Percentiles rank a stretch among this genome's conserved stretches.
These are phyloP conservation scores for Phaffomyces thermotolerans DNA, from an alignment of 805 yeast species.

Conservation along the genomic window DNA sequence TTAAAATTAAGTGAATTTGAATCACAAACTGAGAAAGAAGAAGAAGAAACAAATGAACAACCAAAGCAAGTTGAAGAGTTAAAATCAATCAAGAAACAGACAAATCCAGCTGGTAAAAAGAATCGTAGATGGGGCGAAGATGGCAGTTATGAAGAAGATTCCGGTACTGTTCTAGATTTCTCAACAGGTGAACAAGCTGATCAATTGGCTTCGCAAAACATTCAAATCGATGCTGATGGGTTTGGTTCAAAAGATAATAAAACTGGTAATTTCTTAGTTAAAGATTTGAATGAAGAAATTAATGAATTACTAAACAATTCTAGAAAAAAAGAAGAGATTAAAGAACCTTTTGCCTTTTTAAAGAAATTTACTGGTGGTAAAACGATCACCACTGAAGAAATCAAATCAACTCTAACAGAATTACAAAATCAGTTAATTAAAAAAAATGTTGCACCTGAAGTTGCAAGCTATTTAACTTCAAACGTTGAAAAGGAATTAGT, in stretches of 20 bases:
- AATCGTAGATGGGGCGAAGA: slow-evolving; percentile 62
- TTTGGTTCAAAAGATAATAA: slow-evolving; percentile 34
- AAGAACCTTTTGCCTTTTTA: slow-evolving; percentile 50
- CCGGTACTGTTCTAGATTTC: slow-evolving; percentile 45
- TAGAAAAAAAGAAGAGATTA: slow-evolving; percentile 19
- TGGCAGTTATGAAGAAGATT: slow-evolving; percentile 44
- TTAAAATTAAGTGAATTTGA: slow-evolving; percentile 28
- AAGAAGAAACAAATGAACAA: slow-evolving; percentile 11
- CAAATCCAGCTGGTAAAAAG: slow-evolving; percentile 29
- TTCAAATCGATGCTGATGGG: slow-evolving; percentile 25
- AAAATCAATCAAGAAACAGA: slow-evolving; percentile 6
- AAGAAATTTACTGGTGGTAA: slow-evolving; percentile 63
- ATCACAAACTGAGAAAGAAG: slow-evolving; percentile 5
- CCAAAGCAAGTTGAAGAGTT: slow-evolving; percentile 4
- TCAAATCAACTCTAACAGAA: slow-evolving; percentile 55
- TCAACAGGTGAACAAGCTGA: slow-evolving; percentile 29
- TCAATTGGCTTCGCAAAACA: slow-evolving; percentile 10
- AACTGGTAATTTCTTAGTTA: slow-evolving; percentile 58
- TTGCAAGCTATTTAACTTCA: slow-evolving; percentile 63
- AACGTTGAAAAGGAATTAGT: slow-evolving; percentile 63
- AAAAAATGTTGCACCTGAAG: slow-evolving; percentile 88
- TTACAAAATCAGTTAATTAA: slow-evolving; percentile 71
- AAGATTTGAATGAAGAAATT: slow-evolving; percentile 51
- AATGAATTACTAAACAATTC: slow-evolving; percentile 30
- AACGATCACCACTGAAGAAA: slow-evolving; percentile 53